Evolutionary conservation across 73 alveolate species (phyloP).

Genomic region (Tetrahymena elliotti): DNA sequence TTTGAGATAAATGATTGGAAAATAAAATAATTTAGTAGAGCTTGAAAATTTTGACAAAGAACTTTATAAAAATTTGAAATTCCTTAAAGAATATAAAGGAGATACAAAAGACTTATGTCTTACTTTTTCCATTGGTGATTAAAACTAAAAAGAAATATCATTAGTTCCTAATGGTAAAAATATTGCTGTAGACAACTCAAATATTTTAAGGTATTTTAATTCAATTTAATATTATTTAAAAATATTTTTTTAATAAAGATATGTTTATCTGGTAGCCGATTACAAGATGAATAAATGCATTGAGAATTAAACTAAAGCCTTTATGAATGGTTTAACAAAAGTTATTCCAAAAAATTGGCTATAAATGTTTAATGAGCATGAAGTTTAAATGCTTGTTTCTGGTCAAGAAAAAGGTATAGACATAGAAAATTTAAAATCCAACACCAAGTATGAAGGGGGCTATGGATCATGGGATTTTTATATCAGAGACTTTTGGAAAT

Average conservation of each 20-base stretch:
- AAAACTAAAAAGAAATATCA: slow-evolving; percentile 63
- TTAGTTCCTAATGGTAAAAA: slow-evolving; percentile 80
- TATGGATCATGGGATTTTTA: slow-evolving; percentile 49
- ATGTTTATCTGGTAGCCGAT: slow-evolving; percentile 75
- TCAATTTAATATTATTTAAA: neutral
- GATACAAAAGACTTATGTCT: slow-evolving; percentile 54
- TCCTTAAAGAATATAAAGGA: slow-evolving; percentile 55
- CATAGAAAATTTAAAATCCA: slow-evolving; percentile 71
- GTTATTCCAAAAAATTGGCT: slow-evolving; percentile 72
- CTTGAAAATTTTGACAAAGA: slow-evolving; percentile 84
- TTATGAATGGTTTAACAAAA: slow-evolving; percentile 76
- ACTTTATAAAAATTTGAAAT: slow-evolving; percentile 59
- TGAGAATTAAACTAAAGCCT: slow-evolving; percentile 66
- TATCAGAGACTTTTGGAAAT: slow-evolving; percentile 83
- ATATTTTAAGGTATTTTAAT: slow-evolving; percentile 56
- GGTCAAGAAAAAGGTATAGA: slow-evolving; percentile 78
- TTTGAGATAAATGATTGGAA: slow-evolving; percentile 70
- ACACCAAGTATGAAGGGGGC: slow-evolving; percentile 83
- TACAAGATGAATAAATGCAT: slow-evolving; percentile 75
- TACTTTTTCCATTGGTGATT: slow-evolving; percentile 46
- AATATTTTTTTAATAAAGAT: neutral
- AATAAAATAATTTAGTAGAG: slow-evolving; percentile 70
- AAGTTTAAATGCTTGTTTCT: slow-evolving; percentile 81
- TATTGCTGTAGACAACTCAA: slow-evolving; percentile 70
- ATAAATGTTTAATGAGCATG: slow-evolving; percentile 78